Base-by-base conservation (phyloP, 352 stramenopile genomes). In the Elongisporangium undulatum region DNA sequence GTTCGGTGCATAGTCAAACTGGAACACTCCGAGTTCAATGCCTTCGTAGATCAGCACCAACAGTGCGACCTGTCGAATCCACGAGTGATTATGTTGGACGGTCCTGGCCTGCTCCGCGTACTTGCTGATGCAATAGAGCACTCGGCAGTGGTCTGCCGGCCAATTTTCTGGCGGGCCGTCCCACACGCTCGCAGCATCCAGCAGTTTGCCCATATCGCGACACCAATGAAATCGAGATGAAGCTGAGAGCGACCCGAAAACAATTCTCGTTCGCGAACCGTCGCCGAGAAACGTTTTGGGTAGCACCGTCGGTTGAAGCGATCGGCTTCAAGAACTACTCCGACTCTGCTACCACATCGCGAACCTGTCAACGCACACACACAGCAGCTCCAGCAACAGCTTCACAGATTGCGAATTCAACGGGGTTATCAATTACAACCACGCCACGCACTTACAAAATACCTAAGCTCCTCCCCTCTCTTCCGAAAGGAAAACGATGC, bases 41-140 rank as follows among this genome's bases (percentile, higher is more conserved):
- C 94, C 97, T 72, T 99, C 96, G 63, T 99, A 98, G 19, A 99
- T 72, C 13, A 99, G 69, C 56, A 99, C 94, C 41, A 97, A 83
- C 34, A 99, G 71, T 54, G 96, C 89, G 49, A 96, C 80, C 69
- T 98, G 97, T 20, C 96, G 87, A 54, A 99, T 88, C 96, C 96
- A 99, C 39, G 90, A 72, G 67, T 98, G 94, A 34, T 82, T 85
- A 21, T 92, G 89, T 9, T 97, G 84, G 22, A 82, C 71, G 41
- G 82, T 89, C 29, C 67, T 77, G 5, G 93, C 89, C 56, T 96
- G 87, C 22, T 94, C 82, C 15, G 96, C 95, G 67, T 99, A 98
- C 55, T 94, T 78, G 58, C 92, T 96, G 66, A 99, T 97, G 59
- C 96, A 79, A 63, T 98, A 98, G 16, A 99, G 78, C 48, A 99